Percentiles rank a stretch among this genome's conserved stretches.
These are phyloP conservation scores for Inonotus obliquus DNA, from an alignment of 1,284 basidiomycete genomes.

Conservation along the genomic window DNA sequence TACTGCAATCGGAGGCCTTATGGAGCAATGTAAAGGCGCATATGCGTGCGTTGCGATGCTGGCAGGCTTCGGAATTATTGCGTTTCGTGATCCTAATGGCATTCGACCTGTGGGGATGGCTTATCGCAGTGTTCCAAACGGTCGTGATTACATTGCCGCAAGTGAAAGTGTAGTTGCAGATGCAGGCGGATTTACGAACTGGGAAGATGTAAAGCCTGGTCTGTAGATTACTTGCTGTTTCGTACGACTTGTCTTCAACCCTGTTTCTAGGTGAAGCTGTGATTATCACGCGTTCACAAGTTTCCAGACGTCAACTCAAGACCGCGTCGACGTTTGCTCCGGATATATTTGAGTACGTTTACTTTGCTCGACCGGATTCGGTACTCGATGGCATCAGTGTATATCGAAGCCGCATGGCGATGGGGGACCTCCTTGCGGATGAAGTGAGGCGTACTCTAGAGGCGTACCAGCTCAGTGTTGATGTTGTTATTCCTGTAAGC, in stretches of 20 bases:
- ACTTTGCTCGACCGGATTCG: slow-evolving; percentile 97
- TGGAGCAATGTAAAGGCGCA: slow-evolving; percentile 86
- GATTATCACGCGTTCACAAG: slow-evolving; percentile 82
- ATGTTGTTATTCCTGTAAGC: slow-evolving; percentile 93
- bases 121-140: slow-evolving; percentile 42
- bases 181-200: slow-evolving; percentile 85
- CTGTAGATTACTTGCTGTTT: slow-evolving; percentile 22
- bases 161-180: slow-evolving; percentile 97
- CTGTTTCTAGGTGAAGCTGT: slow-evolving; percentile 75
- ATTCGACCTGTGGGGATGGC: slow-evolving; percentile 91
- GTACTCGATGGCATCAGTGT: slow-evolving; percentile 97
- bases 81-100: slow-evolving; percentile 98
- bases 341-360: slow-evolving; percentile 99
- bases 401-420: slow-evolving; percentile 97
- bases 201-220: slow-evolving; percentile 94
- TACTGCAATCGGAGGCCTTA: slow-evolving; percentile 86
- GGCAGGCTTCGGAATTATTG: slow-evolving; percentile 97
- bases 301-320: slow-evolving; percentile 72
- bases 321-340: slow-evolving; percentile 79
- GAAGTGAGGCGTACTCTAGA: slow-evolving; percentile 77
- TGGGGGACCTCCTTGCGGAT: slow-evolving; percentile 94
- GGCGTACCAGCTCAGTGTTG: slow-evolving; percentile 68
- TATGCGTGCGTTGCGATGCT: slow-evolving; percentile 99
- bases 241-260: background rate
- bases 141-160: slow-evolving; percentile 86